Evolutionary conservation across 768 basidiomycete genomes (phyloP).

Genomic region (Leccinum aurantiacum): DNA sequence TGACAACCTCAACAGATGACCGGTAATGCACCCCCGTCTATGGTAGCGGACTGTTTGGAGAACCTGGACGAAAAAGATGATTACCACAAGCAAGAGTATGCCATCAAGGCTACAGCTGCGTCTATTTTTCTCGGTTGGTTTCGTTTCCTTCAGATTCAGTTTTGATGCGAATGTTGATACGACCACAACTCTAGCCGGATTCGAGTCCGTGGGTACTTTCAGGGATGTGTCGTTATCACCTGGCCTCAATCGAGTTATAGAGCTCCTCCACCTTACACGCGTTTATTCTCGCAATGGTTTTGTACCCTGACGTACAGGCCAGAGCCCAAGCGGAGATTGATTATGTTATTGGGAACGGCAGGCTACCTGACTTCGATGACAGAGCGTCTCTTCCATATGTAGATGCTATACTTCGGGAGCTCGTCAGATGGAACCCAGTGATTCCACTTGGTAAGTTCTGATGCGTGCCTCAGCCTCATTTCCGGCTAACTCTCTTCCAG

Average conservation of each 20-base stretch:
- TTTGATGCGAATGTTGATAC: not conserved
- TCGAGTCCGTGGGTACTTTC: constrained; percentile 22
- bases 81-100: constrained; percentile 15
- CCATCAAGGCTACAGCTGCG: constrained; percentile 31
- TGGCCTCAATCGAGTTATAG: constrained; percentile 9
- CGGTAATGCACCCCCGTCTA: constrained; percentile 22
- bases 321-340: constrained; percentile 31
- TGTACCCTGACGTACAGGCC: constrained; percentile 28
- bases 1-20: constrained; percentile 3
- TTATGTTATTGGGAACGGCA: constrained; percentile 19
- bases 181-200: constrained; percentile 18
- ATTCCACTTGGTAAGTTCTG: constrained; percentile 22
- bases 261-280: constrained; percentile 25
- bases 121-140: constrained; percentile 24
- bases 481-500: constrained; percentile 1
- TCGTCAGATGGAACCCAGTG: constrained; percentile 28
- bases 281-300: constrained; percentile 31
- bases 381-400: constrained; percentile 39
- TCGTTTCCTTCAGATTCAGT: not conserved
- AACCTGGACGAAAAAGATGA: constrained; percentile 20
- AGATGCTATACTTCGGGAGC: constrained; percentile 41
- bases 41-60: constrained; percentile 27
- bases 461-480: not conserved
- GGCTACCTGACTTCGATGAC: constrained; percentile 30
- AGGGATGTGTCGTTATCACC: not conserved